A percentile compares a stretch with the other conserved stretches of the same genome.
phyloP scores from a whole-genome alignment of 768 basidiomycete genomes.

The Phanerodontia chrysosporium region DNA sequence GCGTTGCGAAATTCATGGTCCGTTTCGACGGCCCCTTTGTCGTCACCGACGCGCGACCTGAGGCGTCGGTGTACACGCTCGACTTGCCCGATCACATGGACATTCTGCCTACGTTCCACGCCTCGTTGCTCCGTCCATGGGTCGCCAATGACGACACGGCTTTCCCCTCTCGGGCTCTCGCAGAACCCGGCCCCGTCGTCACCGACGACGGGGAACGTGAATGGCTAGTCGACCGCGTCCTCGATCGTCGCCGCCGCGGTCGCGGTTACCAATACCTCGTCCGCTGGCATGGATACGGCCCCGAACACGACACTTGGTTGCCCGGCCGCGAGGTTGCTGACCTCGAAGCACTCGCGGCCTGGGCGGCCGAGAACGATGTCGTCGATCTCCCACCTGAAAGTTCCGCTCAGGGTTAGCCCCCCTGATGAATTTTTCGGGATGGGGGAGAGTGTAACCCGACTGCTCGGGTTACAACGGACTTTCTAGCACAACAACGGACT shows the following conservation, averaged over 20 bases:
- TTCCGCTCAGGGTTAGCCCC: no score
- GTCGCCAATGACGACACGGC: slow-evolving; percentile 31
- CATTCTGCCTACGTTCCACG: slow-evolving; percentile 32
- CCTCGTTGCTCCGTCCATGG: slow-evolving; percentile 25
- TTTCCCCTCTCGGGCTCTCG: slow-evolving; percentile 31
- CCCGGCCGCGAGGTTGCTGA: slow-evolving; percentile 18
- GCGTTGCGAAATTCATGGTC: slow-evolving; percentile 40
- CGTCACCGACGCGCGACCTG: slow-evolving; percentile 14
- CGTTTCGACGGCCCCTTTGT: slow-evolving; percentile 26
- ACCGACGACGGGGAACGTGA: slow-evolving; percentile 24
- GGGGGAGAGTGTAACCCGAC: no score
- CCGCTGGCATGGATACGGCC: slow-evolving; percentile 27
- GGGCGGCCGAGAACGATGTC: no score
- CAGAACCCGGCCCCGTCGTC: slow-evolving; percentile 23
- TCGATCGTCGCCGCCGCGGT: slow-evolving; percentile 22
- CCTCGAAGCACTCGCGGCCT: no score
- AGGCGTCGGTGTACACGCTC: slow-evolving; percentile 16
- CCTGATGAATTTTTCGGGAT: no score
- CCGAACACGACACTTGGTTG: slow-evolving; percentile 28
- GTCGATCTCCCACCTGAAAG: no score
- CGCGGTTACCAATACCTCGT: slow-evolving; percentile 30
- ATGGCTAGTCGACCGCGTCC: slow-evolving; percentile 26
- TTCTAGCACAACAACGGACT: no score
- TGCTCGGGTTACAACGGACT: no score
- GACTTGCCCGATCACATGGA: slow-evolving; percentile 14